Evolutionary conservation across 768 basidiomycete species (phyloP).

Genomic region (Jaapia argillacea): DNA sequence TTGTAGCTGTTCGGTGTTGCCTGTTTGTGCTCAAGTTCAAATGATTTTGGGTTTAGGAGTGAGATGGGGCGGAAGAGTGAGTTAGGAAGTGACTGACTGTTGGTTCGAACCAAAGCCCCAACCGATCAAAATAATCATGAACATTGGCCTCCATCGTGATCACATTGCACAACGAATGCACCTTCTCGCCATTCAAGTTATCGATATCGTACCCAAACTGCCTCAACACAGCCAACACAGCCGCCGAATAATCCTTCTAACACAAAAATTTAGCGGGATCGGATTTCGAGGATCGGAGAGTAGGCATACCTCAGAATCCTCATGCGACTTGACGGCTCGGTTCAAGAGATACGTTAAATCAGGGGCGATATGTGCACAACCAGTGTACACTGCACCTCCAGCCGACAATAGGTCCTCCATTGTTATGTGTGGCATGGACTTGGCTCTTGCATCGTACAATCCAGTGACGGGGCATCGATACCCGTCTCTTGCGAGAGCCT

Average conservation of each 20-base stretch:
- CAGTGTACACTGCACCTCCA: background rate
- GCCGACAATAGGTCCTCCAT: background rate
- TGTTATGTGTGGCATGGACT: background rate
- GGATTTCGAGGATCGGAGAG: background rate
- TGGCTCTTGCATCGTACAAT: background rate
- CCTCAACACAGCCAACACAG: background rate
- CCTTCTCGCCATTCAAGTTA: background rate
- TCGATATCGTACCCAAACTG: background rate
- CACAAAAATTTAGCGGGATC: background rate
- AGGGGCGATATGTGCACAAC: background rate
- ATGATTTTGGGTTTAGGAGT: too few relatives aligned
- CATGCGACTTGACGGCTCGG: background rate
- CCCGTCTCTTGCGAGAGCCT: background rate
- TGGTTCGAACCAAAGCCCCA: background rate
- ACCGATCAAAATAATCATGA: background rate
- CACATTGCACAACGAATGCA: background rate
- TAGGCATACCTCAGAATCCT: background rate
- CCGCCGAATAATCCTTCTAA: background rate
- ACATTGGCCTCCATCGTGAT: background rate
- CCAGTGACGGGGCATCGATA: background rate
- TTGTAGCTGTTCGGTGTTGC: too few relatives aligned
- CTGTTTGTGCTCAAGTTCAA: too few relatives aligned
- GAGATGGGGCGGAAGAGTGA: too few relatives aligned
- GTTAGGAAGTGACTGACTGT: background rate
- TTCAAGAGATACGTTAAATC: background rate